Base-by-base conservation (phyloP, 2,329 filamentous ascomycete genomes). In the Leptographium wingfieldii region DNA sequence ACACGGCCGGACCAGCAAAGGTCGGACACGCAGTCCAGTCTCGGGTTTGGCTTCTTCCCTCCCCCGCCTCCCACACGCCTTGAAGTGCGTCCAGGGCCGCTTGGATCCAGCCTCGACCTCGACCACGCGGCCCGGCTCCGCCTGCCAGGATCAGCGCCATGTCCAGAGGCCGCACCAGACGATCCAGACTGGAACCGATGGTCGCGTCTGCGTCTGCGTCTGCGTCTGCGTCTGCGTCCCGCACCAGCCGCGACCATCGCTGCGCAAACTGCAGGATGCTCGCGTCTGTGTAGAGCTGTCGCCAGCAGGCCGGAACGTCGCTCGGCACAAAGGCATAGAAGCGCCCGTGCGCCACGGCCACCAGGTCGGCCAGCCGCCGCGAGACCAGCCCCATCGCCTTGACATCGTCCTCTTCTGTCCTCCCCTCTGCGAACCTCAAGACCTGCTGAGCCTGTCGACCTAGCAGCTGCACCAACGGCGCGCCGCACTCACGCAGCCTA, bases 131-230 rank as follows among this genome's bases (percentile, higher is more conserved):
- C 0, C 79, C 76, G 1, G 82, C 81, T 0, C 80, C 86, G 1
- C 87, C 88, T 0, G 88, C 82, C 59, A 91, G 80, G 54, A 95
- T 89, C 53, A 95, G 72, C 0, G 87, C 85, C 70, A 85, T 83
- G 67, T 96, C 92, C 2, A 97, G 77, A 1, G 79, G 73, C 58
- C 79, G 77, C 40, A 95, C 80, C 2, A 87, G 75, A 1, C 76
- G 70, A 40, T 81, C 77, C 14, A 46, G 27, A 33, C 10, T 10
- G 5, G 56, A 3, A 6, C 19, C 12, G 12, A 35, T 33, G 12
- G 27, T 19, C 31, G 16, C 19, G 49, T n/a, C 53, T 7, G 9
- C 48, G 22, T 22, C 22, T 7, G n/a, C 29, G 29, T 2, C 33
- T 10, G 33, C 9, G 9, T 14, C 49, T 5, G 9, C 4, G 7